phyloP scores from a whole-genome alignment of 768 basidiomycete genomes.

The Rhodotorula babjevae region DNA sequence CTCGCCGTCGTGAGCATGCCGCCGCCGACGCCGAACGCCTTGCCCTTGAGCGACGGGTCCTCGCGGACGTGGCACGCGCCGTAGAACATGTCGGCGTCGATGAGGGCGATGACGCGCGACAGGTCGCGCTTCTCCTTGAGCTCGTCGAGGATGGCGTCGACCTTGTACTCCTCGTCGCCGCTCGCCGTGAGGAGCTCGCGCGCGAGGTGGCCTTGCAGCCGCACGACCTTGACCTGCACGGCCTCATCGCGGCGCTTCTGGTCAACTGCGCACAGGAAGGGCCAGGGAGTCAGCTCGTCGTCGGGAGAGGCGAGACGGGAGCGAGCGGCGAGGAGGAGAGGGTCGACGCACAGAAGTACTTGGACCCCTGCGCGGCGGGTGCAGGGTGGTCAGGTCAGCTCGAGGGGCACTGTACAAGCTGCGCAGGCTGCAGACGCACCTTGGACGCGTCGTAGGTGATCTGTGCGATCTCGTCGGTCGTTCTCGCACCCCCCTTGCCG shows the following conservation, averaged over 20 bases:
- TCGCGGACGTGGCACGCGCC: constrained; percentile 46
- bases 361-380: constrained; percentile 58
- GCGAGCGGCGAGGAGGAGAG: background rate
- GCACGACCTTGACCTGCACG: constrained; percentile 52
- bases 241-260: constrained; percentile 87
- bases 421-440: background rate
- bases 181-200: background rate
- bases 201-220: background rate
- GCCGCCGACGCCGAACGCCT: constrained; percentile 62
- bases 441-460: constrained; percentile 38
- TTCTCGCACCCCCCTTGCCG: background rate
- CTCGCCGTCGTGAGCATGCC: constrained; percentile 73
- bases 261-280: constrained; percentile 54
- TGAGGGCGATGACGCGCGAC: constrained; percentile 78
- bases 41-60: constrained; percentile 46
- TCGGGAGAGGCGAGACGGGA: background rate
- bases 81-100: constrained; percentile 58
- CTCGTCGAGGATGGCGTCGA: constrained; percentile 50
- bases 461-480: constrained; percentile 6
- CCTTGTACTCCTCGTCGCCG: constrained; percentile 18
- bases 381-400: background rate
- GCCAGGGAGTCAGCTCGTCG: constrained; percentile 11
- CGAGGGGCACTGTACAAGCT: background rate
- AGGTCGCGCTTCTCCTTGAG: constrained; percentile 74
- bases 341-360: constrained; percentile 66